Evolutionary conservation across 331 rosid genomes (phyloP), one percentile per base, ranked within the genome.

Genomic region (Saraca asoca): DNA sequence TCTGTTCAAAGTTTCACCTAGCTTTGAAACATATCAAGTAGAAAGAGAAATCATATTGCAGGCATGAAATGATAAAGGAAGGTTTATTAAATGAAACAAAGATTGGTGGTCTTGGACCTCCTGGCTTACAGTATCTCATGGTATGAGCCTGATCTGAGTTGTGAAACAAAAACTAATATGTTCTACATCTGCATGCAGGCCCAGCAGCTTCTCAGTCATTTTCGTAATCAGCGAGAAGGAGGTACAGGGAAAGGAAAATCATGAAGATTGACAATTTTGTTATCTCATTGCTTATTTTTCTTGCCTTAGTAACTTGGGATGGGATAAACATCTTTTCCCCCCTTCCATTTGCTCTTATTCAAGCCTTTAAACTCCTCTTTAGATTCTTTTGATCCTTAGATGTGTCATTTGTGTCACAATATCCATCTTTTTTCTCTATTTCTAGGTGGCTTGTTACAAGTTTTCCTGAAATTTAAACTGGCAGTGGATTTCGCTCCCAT

Each of bases 131-230:
- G 41, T 41, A 18, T 68, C 60, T 63, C 49, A 16, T 51, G 34
- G 18, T 41, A 29, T 38, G 9, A 24, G 38, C 72, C 58, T 29
- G 46, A 56, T 62, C 55, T 48, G 20, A 58, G 49, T 33, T 9
- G 8, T 33, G n/a, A 4, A 14, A 51, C 50, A 59, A 10, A 62
- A 0, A 6, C 73, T 69, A 49, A 69, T 52, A 19, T 67, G 29
- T 60, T 75, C 39, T 68, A 15, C 45, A 24, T 56, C 12, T 79
- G 37, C 45, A 57, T 82, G 84, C 90, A 91, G 97, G 97, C 96
- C 69, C 96, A 85, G 31, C 96, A 91, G 77, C 95, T 91, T 75
- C 96, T 91, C 58, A 83, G 97, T 59, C 91, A 91, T 80, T 91
- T 91, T 72, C 90, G 97, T 49, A 86, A 74, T 70, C 95, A 82